These are phyloP conservation scores for Trichopus zeylanicus DNA, from an alignment of 116 monocot genomes.

Conservation along the genomic window DNA sequence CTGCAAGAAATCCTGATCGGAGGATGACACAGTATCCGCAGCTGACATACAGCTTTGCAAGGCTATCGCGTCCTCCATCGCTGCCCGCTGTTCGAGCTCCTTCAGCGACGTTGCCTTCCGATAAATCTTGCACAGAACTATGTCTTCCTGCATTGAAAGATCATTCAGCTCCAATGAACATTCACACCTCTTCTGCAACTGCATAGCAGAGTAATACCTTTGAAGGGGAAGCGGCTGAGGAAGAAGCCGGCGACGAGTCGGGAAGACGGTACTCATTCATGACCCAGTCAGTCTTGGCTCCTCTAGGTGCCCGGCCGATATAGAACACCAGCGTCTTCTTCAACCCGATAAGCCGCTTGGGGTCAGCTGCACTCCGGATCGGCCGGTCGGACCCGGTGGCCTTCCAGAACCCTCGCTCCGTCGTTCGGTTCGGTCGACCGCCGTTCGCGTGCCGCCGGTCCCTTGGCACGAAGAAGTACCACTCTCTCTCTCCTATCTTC, in stretches of 20 bases:
- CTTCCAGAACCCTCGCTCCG: slow-evolving; percentile 19
- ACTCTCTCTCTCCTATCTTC: slow-evolving; percentile 18
- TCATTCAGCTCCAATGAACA: too few relatives aligned
- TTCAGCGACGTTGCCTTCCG: slow-evolving; percentile 41
- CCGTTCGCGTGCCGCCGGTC: slow-evolving; percentile 8
- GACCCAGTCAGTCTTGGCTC: slow-evolving; percentile 17
- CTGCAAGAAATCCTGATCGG: slow-evolving; percentile 25
- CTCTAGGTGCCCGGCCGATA: slow-evolving; percentile 6
- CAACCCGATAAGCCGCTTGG: slow-evolving; percentile 6
- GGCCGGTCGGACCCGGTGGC: slow-evolving; percentile 14
- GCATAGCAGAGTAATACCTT: too few relatives aligned
- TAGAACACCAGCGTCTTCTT: slow-evolving; percentile 20
- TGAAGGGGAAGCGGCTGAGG: background rate
- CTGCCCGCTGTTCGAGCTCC: slow-evolving; percentile 40
- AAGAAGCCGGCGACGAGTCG: background rate
- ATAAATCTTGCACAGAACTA: slow-evolving; percentile 51
- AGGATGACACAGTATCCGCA: slow-evolving; percentile 13
- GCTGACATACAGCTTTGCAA: slow-evolving; percentile 3
- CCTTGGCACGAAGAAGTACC: slow-evolving; percentile 21
- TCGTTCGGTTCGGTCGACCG: slow-evolving; percentile 16
- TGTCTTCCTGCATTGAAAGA: slow-evolving; percentile 28
- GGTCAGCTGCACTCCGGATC: slow-evolving; percentile 5
- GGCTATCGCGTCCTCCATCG: slow-evolving; percentile 20
- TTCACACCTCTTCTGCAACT: too few relatives aligned
- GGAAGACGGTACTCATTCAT: slow-evolving; percentile 24